phyloP scores from a whole-genome alignment of 441 rosid species.

The Melastoma candidum region DNA sequence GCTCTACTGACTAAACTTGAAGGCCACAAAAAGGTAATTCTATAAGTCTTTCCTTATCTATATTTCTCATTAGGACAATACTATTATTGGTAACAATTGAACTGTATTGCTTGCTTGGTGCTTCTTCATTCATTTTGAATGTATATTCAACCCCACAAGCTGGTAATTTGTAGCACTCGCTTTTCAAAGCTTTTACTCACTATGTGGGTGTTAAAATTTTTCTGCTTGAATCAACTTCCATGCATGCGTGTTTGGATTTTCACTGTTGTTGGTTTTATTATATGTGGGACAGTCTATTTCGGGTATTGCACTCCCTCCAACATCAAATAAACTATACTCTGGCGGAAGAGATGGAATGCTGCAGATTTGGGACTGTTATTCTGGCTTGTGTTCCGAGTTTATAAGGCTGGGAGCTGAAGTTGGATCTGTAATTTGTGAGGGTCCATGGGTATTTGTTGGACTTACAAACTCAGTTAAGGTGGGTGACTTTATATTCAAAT shows the following conservation, averaged over 20 bases:
- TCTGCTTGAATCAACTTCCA: not conserved
- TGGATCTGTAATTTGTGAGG: constrained; percentile 35
- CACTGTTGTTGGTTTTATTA: not conserved
- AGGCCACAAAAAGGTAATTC: constrained; percentile 41
- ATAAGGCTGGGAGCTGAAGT: constrained; percentile 26
- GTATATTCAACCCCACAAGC: too few relatives aligned
- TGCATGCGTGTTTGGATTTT: not conserved
- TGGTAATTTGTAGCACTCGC: too few relatives aligned
- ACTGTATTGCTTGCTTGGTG: too few relatives aligned
- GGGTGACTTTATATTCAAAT: not conserved
- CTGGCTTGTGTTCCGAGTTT: constrained; percentile 26
- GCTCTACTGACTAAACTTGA: constrained; percentile 32
- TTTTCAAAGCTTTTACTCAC: too few relatives aligned
- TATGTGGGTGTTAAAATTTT: not conserved
- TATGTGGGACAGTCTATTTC: constrained; percentile 19
- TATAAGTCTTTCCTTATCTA: not conserved
- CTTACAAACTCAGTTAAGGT: constrained; percentile 37
- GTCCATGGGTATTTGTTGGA: constrained; percentile 40
- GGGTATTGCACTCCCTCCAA: constrained; percentile 30
- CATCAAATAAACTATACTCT: constrained; percentile 36
- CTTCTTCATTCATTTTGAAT: too few relatives aligned
- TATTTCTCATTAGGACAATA: not conserved
- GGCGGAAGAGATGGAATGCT: constrained; percentile 31
- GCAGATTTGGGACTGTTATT: constrained; percentile 33
- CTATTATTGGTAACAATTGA: too few relatives aligned